A percentile compares a stretch with the other conserved stretches of the same genome.
Conservation (phyloP, 2,329 filamentous ascomycete species). For the Fusarium pilosicola region DNA sequence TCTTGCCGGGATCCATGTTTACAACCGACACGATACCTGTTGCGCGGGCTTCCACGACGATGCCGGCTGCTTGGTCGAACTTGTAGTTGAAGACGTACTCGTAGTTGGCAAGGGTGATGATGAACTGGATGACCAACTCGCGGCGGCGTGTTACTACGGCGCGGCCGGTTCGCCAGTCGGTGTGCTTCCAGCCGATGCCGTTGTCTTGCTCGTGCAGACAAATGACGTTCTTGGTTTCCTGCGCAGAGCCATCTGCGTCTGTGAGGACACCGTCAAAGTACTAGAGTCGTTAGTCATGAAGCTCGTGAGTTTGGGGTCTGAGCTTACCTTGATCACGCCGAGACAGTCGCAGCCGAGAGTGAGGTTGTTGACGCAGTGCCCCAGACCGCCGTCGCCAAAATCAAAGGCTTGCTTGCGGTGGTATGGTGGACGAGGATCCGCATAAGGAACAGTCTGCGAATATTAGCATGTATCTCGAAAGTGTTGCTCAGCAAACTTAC, state of each 20-base stretch:
- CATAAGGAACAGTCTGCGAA: conserved; percentile 69
- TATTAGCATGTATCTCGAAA: no score
- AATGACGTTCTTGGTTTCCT: conserved; percentile 65
- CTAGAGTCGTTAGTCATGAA: conserved; percentile 8
- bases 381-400: conserved; percentile 73
- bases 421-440: conserved; percentile 69
- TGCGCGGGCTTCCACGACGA: conserved; percentile 70
- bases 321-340: conserved; percentile 62
- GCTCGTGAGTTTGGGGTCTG: accelerated
- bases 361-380: conserved; percentile 73
- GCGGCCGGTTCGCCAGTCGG: conserved; percentile 72
- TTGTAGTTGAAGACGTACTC: conserved; percentile 67
- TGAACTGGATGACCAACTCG: conserved; percentile 73
- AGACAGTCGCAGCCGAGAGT: conserved; percentile 74
- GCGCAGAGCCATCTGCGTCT: conserved; percentile 41
- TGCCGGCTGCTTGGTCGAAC: conserved; percentile 70
- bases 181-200: conserved; percentile 77
- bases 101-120: conserved; percentile 76
- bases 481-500: no score
- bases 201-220: conserved; percentile 78
- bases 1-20: conserved; percentile 66
- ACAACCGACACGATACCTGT: conserved; percentile 73
- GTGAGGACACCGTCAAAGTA: conserved; percentile 52
- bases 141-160: conserved; percentile 69
- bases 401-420: conserved; percentile 77